Base-by-base conservation (phyloP, 139 green algal genomes). In the Chlamydomonas sp. region DNA sequence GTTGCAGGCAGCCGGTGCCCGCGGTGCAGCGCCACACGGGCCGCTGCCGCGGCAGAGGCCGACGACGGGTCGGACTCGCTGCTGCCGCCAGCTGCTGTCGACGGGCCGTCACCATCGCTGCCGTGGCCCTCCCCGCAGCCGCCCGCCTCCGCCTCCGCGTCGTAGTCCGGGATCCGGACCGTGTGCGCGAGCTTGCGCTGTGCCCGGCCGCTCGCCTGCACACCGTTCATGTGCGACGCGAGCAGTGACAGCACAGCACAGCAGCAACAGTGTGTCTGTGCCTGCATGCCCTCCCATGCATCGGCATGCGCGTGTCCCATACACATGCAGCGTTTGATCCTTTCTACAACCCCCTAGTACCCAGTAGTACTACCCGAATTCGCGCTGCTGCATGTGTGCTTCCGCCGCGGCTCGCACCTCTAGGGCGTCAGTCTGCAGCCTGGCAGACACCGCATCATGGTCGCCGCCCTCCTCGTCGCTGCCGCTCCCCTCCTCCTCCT, bases 1-100 rank as follows among this genome's bases (percentile, higher is more conserved):
- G 91, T 96, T 0, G 91, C 85, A 1, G 81, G 36, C 39, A 84
- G 71, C 33, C 65, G 48, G 69, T 85, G 82, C 0, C 74, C 80
- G 10, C 31, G 26, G 10, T 68, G 39, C 10, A 64, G 24, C 34
- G 54, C 54, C 34, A 26, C 20, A 22, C 54, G 30, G 54, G 54
- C 54, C 6, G 54, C 16, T 10, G 54, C 26, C 24, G 26, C 22
- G 54, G 54, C 54, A 64, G 54, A 22, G 20, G 54, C 22, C 20
- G 54, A 64, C 22, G 54, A n/a, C n/a, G n/a, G n/a, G n/a, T n/a
- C n/a, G n/a, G n/a, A n/a, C n/a, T n/a, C n/a, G n/a, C n/a, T 64
- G 54, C 8, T 8, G 26, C 10, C 26, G 54, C 54, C 54, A 13
- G 16, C n/a, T n/a, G n/a, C n/a, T n/a, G n/a, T n/a, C n/a, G n/a